Evolutionary conservation across 148 eudicot species (phyloP), one percentile per base, ranked within the genome.

Genomic region (Silene uniflora): DNA sequence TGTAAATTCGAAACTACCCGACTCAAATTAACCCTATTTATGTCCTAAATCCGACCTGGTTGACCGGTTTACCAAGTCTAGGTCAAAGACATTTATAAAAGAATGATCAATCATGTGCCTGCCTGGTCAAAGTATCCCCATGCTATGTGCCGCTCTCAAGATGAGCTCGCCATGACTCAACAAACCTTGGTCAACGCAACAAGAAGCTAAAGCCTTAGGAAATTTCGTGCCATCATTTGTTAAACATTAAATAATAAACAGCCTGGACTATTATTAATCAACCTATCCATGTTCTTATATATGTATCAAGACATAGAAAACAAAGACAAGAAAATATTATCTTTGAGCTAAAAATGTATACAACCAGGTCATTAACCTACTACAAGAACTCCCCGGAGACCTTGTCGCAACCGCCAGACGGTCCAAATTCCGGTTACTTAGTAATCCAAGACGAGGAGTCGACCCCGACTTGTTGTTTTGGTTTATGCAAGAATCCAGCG

Each of bases 401-500:
- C 0, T 61, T 84, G 35, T 69, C 78, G 27, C 8, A 29, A n/a
- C 76, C 76, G 0, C 87, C 81, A 6, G 76, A 81, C 39, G 85
- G 87, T 70, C 84, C 82, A 1, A 81, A 79, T 69, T 84, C 87
- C 0, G 87, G 87, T 13, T 84, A 76, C 16, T 73, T 84, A 62
- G 82, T 84, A 27, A 67, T 76, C 29, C 80, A 76, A 59, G 87
- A 84, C 54, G 85, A 78, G 0, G 85, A 82, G 24, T 78, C 82
- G 7, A 74, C 71, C 1, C 44, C 69, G 7, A 82, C 77, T 0
- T 69, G 72, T 35, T 78, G 79, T 61, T 82, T 83, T 3, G 87
- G 83, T 12, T 8, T 74, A 69, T 71, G 77, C 75, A 85, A 64
- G 61, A 35, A 23, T 21, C 44, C 82, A 3, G 47, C 71, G 42